Percentiles rank a stretch among this genome's conserved stretches.
phyloP scores from a whole-genome alignment of 1,284 basidiomycete genomes.

The Trichosporon faecale region DNA sequence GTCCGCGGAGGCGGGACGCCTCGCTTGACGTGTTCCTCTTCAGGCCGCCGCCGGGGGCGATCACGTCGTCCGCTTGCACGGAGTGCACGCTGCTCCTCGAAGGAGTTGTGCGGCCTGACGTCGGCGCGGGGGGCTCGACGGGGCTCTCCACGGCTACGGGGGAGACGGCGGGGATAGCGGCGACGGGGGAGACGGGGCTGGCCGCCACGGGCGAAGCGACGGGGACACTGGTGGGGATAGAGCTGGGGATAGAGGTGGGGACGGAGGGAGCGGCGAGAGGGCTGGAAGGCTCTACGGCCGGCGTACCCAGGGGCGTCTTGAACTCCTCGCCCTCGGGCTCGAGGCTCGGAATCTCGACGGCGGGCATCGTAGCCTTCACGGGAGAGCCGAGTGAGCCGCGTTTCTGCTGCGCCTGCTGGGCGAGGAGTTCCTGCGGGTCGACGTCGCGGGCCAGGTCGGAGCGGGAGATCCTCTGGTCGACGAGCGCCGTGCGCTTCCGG shows the following conservation, averaged over 20 bases:
- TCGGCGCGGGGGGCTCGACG: conserved; percentile 26
- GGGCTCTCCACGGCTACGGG: conserved; percentile 33
- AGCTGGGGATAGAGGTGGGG: no score
- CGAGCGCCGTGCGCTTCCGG: conserved; percentile 78
- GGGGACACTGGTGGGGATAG: no score
- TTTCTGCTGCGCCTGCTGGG: conserved; percentile 31
- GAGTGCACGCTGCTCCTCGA: conserved; percentile 15
- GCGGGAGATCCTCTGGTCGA: conserved; percentile 77
- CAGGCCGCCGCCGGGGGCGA: conserved; percentile 41
- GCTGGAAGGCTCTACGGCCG: neutral
- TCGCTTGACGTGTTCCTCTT: conserved; percentile 53
- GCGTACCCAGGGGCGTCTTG: neutral
- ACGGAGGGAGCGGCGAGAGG: neutral
- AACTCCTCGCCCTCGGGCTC: neutral
- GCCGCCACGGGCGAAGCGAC: conserved; percentile 22
- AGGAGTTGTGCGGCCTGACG: conserved; percentile 18
- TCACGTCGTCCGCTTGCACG: conserved; percentile 28
- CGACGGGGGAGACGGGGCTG: conserved; percentile 23
- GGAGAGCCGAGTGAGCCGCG: conserved; percentile 15
- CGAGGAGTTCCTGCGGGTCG: conserved; percentile 54
- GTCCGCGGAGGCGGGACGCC: conserved; percentile 5
- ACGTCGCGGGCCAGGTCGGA: conserved; percentile 53
- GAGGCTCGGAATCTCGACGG: neutral
- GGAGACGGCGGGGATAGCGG: conserved; percentile 18
- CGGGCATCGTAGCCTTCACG: neutral